Evolutionary conservation across 306 rosid species (phyloP), one percentile per base, ranked within the genome.

Genomic region (Vigna radiata): DNA sequence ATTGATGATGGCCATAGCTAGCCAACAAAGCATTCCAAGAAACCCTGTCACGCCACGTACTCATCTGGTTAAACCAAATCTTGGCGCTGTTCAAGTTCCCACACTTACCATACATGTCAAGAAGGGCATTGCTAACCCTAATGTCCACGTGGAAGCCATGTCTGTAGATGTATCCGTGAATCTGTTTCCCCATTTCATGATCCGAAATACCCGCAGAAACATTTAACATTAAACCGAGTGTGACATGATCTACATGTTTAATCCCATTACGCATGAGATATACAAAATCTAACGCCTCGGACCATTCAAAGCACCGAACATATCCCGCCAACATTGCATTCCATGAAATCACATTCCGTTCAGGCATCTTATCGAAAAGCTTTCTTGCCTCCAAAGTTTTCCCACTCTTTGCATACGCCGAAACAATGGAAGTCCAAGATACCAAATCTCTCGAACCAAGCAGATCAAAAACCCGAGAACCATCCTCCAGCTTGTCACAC

Each of bases 41-140:
- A 70, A 91, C 85, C 61, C 2, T 66, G 86, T 91, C 90, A 76
- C 87, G 88, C 88, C 85, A 79, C 73, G 70, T 77, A 75, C 89
- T 84, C 82, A 89, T 89, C 62, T 87, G 88, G 77, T 86, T 62
- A 70, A 89, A 89, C 96, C 88, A 89, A 44, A 81, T 80, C 72
- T 83, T 62, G 25, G 88, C 85, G 21, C 87, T 82, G 74, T 68
- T 90, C 76, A 92, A 80, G 90, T 86, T 86, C 78, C 94, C 91
- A 72, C 96, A 92, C 78, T 90, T 85, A 63, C 94, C 91, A 59
- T 92, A 90, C 96, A 90, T 90, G 88, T 92, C 86, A 76, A 92
- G 88, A 78, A 90, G 81, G 70, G 92, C 96, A 85, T 90, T 92
- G 63, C 92, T 73, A 53, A 92, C 85, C 84, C 68, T 69, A 29